Evolutionary conservation across 2,329 filamentous ascomycete species (phyloP), one percentile per base, ranked within the genome.

Genomic region (Botrytis porri): DNA sequence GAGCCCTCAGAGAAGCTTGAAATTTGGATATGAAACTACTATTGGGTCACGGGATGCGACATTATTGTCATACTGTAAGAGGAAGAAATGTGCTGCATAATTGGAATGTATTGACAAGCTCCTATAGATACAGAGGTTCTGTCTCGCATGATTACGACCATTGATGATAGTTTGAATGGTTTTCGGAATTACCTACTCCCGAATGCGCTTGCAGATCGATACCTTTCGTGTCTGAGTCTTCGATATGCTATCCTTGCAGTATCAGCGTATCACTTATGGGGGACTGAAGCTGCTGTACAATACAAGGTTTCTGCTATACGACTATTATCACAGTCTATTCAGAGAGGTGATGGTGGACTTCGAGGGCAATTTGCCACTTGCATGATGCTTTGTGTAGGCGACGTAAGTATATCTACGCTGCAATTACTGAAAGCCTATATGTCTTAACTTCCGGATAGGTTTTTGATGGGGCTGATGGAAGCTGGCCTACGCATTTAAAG

Each of bases 301-400:
- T 83, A 85, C 74, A 86, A 85, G 75, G 76, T 81, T 5, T 80
- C 80, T 29, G 84, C 84, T 0, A 82, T 86, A 54, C 80, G 80
- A 29, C 77, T 81, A 16, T 76, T 86, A 29, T 82, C 80, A 32
- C 80, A 81, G 14, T 84, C 83, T 6, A 77, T 86, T 29, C 65
- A 70, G 29, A 39, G 43, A 48, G 65, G 65, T n/a, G 66, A 48
- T n/a, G 66, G 60, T 25, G 69, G 43, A 76, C 77, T 66, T 59
- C 59, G 64, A 41, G 64, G 22, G 76, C 84, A 85, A 73, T 80
- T 85, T 69, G 84, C 84, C 22, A 82, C 84, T 20, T 85, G 83
- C 12, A 84, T 86, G 85, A 86, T 86, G 84, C 81, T 86, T 10
- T 86, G 84, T 70, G 84, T 86, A 25, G 85, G 86, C 73, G 85